These are phyloP conservation scores for Leccinum disarticulatum DNA, from an alignment of 768 basidiomycete species.

Conservation along the genomic window DNA sequence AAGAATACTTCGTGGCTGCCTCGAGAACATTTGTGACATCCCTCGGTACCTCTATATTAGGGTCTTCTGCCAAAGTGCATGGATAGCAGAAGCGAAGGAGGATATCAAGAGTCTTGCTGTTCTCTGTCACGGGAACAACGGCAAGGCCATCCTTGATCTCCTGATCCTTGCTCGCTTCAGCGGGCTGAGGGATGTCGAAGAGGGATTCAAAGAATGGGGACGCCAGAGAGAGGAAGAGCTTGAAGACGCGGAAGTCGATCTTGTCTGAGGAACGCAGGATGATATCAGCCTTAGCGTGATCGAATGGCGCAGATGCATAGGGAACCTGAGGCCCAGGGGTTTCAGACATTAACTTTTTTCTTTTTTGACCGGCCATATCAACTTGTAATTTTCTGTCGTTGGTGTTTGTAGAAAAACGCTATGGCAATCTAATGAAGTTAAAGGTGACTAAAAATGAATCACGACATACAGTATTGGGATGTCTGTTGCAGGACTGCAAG, in stretches of 20 bases:
- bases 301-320: slow-evolving; percentile 21
- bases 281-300: slow-evolving; percentile 24
- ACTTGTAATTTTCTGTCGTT: too few species aligned
- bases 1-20: slow-evolving; percentile 17
- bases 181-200: slow-evolving; percentile 30
- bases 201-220: slow-evolving; percentile 34
- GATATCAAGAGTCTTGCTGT: slow-evolving; percentile 13
- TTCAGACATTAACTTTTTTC: too few species aligned
- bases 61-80: slow-evolving; percentile 24
- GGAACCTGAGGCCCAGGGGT: neutral
- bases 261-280: slow-evolving; percentile 29
- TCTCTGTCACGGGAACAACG: slow-evolving; percentile 18
- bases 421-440: too few species aligned
- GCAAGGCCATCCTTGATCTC: slow-evolving; percentile 11
- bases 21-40: slow-evolving; percentile 11
- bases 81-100: slow-evolving; percentile 9
- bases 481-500: too few species aligned
- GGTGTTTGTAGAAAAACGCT: too few species aligned
- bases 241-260: slow-evolving; percentile 30
- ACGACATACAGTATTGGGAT: too few species aligned
- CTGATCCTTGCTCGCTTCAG: slow-evolving; percentile 6
- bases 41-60: slow-evolving; percentile 10
- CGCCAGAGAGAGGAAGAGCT: neutral
- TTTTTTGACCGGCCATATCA: too few species aligned
- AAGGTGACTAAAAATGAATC: too few species aligned